These are phyloP conservation scores for Fraxinus xanthoxyloides DNA, from an alignment of 305 asterid species.

Conservation along the genomic window DNA sequence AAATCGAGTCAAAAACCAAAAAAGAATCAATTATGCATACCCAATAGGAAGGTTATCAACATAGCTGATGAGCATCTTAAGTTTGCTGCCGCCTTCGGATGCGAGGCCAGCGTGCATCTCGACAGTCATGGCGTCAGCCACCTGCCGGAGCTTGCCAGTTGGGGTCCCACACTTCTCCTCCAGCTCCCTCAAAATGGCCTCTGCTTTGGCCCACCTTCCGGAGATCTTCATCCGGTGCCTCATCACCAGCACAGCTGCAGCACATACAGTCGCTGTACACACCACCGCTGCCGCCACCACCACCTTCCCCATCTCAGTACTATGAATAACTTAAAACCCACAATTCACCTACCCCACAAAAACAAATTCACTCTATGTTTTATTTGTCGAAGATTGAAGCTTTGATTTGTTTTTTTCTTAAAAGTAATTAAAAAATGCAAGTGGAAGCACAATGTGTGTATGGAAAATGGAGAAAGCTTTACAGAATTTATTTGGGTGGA, in stretches of 20 bases:
- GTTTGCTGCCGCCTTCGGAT: conserved; percentile 80
- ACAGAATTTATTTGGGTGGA: not conserved
- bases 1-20: not conserved
- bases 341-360: conserved; percentile 9
- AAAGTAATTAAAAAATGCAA: not conserved
- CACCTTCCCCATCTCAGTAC: conserved; percentile 48
- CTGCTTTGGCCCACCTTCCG: conserved; percentile 51
- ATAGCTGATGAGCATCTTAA: conserved; percentile 77
- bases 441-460: not conserved
- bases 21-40: conserved; percentile 21
- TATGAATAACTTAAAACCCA: not conserved
- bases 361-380: not conserved
- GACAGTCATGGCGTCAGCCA: conserved; percentile 79
- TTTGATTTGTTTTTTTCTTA: conserved; percentile 17
- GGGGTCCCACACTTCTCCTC: conserved; percentile 68
- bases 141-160: conserved; percentile 49
- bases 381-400: conserved; percentile 17
- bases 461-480: conserved; percentile 9
- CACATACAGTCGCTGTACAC: conserved; percentile 67
- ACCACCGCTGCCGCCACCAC: conserved; percentile 64
- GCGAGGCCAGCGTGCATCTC: conserved; percentile 88
- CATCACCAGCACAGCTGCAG: conserved; percentile 56
- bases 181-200: conserved; percentile 56
- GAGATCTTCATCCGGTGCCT: conserved; percentile 54
- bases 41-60: conserved; percentile 78